Percentiles rank a stretch among this genome's conserved stretches.
Conservation (phyloP, 2,329 filamentous ascomycete species). For the Penicillium sp. region DNA sequence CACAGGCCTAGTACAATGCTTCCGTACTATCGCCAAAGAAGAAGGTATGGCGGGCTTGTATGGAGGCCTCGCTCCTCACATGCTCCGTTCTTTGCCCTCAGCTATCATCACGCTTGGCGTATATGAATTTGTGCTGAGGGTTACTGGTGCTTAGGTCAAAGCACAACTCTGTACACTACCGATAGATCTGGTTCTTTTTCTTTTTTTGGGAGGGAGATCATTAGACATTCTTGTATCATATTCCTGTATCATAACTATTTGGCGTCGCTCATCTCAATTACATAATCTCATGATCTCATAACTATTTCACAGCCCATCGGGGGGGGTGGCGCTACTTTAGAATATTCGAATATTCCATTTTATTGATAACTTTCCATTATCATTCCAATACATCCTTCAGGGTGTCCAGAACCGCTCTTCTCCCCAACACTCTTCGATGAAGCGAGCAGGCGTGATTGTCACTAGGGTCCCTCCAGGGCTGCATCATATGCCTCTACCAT, state of each 20-base stretch:
- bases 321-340: neutral
- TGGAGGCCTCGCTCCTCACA: slow-evolving; percentile 37
- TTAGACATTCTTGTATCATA: slow-evolving; percentile 1
- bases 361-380: neutral
- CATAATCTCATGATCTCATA: neutral
- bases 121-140: slow-evolving; percentile 37
- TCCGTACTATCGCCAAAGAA: slow-evolving; percentile 34
- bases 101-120: slow-evolving; percentile 39
- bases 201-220: neutral
- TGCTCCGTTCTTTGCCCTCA: slow-evolving; percentile 36
- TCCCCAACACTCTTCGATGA: neutral
- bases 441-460: neutral
- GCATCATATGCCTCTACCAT: no score
- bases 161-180: slow-evolving; percentile 1
- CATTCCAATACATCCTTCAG: neutral
- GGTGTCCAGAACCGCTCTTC: neutral
- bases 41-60: slow-evolving; percentile 38
- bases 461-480: neutral
- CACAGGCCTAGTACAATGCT: slow-evolving; percentile 36
- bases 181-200: neutral
- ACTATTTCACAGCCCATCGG: neutral
- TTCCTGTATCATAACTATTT: neutral
- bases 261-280: neutral
- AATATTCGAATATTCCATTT: neutral
- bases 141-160: slow-evolving; percentile 10